Base-by-base conservation (phyloP, 2,329 filamentous ascomycete genomes). In the Hypoxylon sp. region DNA sequence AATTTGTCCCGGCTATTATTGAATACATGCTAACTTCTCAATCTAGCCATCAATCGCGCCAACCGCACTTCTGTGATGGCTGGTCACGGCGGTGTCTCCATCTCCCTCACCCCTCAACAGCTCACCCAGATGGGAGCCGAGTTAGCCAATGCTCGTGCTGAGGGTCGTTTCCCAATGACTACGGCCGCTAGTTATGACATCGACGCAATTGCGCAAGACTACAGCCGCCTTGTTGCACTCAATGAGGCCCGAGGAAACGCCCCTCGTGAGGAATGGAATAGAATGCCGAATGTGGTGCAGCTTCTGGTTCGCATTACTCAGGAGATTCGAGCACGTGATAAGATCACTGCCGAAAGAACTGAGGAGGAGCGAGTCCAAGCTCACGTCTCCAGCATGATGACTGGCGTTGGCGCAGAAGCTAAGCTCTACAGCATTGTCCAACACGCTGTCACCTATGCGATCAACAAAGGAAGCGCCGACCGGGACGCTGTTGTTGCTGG, bases 381-480 rank as follows among this genome's bases (percentile, higher is more conserved):
- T 50, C 75, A 74, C 8, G 66, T 78, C 30, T 10, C 48, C 14
- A 73, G 67, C 50, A 66, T 78, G 17, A 72, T 76, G 56, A 70
- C 71, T 6, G 72, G 76, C 59, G 69, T 73, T 17, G 61, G 69
- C 10, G 73, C 73, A n/a, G 74, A 77, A 57, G 56, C 70, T 4
- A 67, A 65, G 35, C 65, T 75, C 7, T 77, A 78, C 62, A 58
- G 65, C 7, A 73, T 77, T 20, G 72, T 78, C 27, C 70, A 74
- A 37, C 76, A 79, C 33, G 77, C 77, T 0, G 57, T 77, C 1
- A 53, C 69, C 14, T 72, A 70, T 6, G 74, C 77, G 2, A 62
- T 73, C 44, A 66, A 87, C 63, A 61, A 87, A 75, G 55, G 87
- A 78, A 13, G 82, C 77, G n/a, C n/a, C n/a, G 1, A 81, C 77